Base-by-base conservation (phyloP, 805 yeast species). In the Hanseniaspora singularis region DNA sequence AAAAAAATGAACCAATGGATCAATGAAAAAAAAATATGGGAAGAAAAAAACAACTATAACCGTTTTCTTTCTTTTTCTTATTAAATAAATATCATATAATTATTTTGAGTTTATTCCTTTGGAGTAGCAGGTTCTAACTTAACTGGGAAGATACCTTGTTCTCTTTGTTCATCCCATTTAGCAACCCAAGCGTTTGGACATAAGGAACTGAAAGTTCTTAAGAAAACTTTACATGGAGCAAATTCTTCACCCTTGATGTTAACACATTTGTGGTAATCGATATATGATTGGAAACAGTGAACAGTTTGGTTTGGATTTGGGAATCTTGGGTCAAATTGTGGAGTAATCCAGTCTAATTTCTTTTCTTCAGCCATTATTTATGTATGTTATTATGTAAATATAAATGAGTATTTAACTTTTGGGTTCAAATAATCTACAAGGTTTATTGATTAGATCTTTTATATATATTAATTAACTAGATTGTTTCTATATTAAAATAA, bases 211-310 rank as follows among this genome's bases (percentile, higher is more conserved):
- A 75, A 92, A 49, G 96, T 85, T 68, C 77, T 81, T 79, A 77
- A 84, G 73, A 92, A 92, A 59, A 84, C 88, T 70, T 87, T 76
- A 70, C 98, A 92, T 62, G 97, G 97, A 60, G 88, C 95, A 63
- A 92, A 92, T 52, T 88, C 97, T 71, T 89, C 96, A 64, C 98
- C 98, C 72, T 89, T 89, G 56, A 88, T 86, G 61, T 79, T 82
- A 64, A 92, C 77, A 74, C 98, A 92, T 69, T 87, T 88, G 81
- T 83, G 92, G 79, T 89, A 92, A 70, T 92, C 98, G 61, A 92
- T 86, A 72, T 89, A 92, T 58, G 89, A 76, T 73, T 89, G 96
- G 79, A 89, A 94, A 75, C 97, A 92, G 75, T 89, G 96, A 72
- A 82, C 87, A 61, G 96, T 85, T 71, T 89, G 98, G 79, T 89